Evolutionary conservation across 1,284 basidiomycete species (phyloP).

Genomic region (Lentinula novae-zelandiae): DNA sequence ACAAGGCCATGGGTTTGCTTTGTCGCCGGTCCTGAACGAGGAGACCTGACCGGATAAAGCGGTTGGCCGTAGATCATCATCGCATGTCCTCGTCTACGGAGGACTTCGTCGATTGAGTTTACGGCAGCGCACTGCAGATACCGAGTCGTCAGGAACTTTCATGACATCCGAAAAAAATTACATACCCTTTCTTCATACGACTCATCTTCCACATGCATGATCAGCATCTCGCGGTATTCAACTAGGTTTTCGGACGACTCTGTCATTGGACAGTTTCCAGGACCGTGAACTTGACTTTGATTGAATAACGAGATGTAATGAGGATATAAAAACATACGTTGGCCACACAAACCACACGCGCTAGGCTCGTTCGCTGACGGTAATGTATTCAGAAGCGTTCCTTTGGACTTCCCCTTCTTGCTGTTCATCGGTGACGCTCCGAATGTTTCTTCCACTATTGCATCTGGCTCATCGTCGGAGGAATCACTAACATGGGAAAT

Average conservation of each 20-base stretch:
- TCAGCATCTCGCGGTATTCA: constrained; percentile 63
- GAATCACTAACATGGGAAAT: constrained; percentile 22
- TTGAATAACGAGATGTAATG: not conserved
- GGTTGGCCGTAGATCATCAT: constrained; percentile 60
- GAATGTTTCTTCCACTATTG: constrained; percentile 16
- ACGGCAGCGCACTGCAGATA: constrained; percentile 55
- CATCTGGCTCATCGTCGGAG: constrained; percentile 11
- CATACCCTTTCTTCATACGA: constrained; percentile 59
- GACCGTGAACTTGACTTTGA: constrained; percentile 32
- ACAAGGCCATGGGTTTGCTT: constrained; percentile 9
- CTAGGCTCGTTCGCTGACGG: constrained; percentile 13
- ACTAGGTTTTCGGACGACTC: constrained; percentile 59
- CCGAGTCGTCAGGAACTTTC: constrained; percentile 10
- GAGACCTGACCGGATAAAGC: constrained; percentile 44
- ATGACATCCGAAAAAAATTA: not conserved
- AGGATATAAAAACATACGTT: constrained; percentile 4
- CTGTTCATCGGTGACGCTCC: not conserved
- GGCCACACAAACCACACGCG: constrained; percentile 61
- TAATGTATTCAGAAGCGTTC: not conserved
- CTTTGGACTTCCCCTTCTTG: constrained; percentile 2
- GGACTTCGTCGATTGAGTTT: constrained; percentile 58
- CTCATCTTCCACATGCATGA: constrained; percentile 59
- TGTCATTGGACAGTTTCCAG: constrained; percentile 58
- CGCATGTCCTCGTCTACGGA: constrained; percentile 49
- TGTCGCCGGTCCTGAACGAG: constrained; percentile 17